Evolutionary conservation across 306 rosid species (phyloP).

Genomic region (Luffa acutangula): DNA sequence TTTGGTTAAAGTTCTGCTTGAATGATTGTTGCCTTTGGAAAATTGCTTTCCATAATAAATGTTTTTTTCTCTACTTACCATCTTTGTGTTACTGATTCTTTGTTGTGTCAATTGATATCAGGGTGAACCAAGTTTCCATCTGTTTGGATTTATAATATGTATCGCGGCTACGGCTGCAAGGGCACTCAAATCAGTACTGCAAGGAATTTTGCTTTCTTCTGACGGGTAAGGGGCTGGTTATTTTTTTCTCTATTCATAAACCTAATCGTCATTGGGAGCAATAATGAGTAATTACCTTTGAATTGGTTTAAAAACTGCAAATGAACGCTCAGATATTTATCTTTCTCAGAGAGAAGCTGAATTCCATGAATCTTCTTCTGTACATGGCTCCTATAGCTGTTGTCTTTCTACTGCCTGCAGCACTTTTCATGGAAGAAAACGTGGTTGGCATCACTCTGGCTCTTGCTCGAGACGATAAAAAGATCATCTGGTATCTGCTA

Average conservation of each 20-base stretch:
- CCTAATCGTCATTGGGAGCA: not conserved
- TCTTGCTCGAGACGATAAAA: slow-evolving; percentile 88
- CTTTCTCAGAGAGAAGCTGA: slow-evolving; percentile 80
- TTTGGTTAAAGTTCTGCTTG: not conserved
- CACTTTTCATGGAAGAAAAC: slow-evolving; percentile 92
- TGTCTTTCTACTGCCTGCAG: slow-evolving; percentile 95
- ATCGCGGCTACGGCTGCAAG: slow-evolving; percentile 96
- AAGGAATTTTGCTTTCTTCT: slow-evolving; percentile 93
- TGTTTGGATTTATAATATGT: slow-evolving; percentile 89
- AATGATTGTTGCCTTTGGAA: not conserved
- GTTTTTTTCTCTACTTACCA: not conserved
- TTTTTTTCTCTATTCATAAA: not conserved
- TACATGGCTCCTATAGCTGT: slow-evolving; percentile 99
- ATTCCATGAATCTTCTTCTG: slow-evolving; percentile 96
- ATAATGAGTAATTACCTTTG: not conserved
- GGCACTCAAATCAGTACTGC: slow-evolving; percentile 88
- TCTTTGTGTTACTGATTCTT: not conserved
- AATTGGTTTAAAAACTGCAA: slow-evolving; percentile 10
- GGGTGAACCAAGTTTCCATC: slow-evolving; percentile 99
- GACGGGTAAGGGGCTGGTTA: slow-evolving; percentile 59
- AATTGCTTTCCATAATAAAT: not conserved
- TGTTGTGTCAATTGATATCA: slow-evolving; percentile 21
- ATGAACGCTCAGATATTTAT: not conserved
- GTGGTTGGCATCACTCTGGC: slow-evolving; percentile 96
- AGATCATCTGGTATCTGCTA: slow-evolving; percentile 93